Conservation (phyloP, 805 yeast species). For the Sugiyamaella valdiviana region DNA sequence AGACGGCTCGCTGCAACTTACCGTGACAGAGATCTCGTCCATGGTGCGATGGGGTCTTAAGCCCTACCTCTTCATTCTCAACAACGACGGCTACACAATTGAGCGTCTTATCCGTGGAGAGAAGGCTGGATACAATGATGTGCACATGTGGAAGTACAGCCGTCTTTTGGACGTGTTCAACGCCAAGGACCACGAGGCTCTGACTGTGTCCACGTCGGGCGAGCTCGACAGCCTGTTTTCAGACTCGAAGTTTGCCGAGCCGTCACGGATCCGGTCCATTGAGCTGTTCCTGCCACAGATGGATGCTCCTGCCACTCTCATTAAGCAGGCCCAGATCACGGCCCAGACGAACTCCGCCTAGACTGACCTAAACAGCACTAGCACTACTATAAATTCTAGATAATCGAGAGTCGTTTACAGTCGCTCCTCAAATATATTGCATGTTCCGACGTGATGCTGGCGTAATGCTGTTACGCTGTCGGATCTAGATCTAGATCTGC, state of each 20-base stretch:
- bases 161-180: constrained; percentile 47
- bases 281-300: constrained; percentile 52
- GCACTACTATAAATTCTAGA: too few relatives aligned
- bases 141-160: constrained; percentile 56
- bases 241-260: constrained; percentile 36
- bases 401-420: too few relatives aligned
- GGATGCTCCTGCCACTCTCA: constrained; percentile 60
- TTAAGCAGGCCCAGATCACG: constrained; percentile 59
- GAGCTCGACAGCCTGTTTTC: constrained; percentile 42
- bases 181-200: constrained; percentile 40
- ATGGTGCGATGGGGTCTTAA: constrained; percentile 48
- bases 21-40: constrained; percentile 59
- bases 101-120: constrained; percentile 57
- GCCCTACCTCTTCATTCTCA: constrained; percentile 55
- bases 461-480: too few relatives aligned
- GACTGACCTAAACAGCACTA: neutral
- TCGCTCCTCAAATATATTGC: too few relatives aligned
- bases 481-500: too few relatives aligned
- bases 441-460: too few relatives aligned
- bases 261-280: constrained; percentile 45
- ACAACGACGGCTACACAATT: constrained; percentile 62
- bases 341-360: constrained; percentile 37
- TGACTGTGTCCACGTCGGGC: constrained; percentile 42
- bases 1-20: constrained; percentile 63
- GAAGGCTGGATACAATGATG: constrained; percentile 50